Evolutionary conservation across 208 protist species (phyloP), one percentile per base, ranked within the genome.

Genomic region (Trypanosoma lewisi): DNA sequence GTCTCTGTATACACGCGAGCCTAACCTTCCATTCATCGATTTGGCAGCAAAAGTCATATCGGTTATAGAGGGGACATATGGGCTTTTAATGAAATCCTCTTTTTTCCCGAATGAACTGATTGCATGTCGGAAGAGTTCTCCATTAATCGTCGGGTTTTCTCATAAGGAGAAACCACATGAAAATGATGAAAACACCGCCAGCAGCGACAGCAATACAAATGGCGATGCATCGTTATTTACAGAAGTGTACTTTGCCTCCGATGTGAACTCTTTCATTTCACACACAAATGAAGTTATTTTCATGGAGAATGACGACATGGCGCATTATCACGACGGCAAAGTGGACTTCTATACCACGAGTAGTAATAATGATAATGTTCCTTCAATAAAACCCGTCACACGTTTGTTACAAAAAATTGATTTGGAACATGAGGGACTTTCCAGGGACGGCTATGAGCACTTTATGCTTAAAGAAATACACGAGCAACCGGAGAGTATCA

Each of bases 381-480:
- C 14, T 41, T n/a, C 2, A 16, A 31, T 34, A 19, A 39, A 41
- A 12, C 52, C 53, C 9, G 60, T 87, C 19, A 67, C 37, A 28
- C 82, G 89, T 42, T 58, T 69, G 55, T 45, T 96, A 41, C 60
- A 91, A 14, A 70, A 70, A 42, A 65, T 98, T 16, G 87, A 97
- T 57, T 78, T 88, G 28, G 85, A 83, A 66, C 61, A 96, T 25
- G 83, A 94, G 51, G 82, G 83, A 39, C 77, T 98, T 41, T 85
- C 80, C 54, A 97, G 97, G 71, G 95, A 96, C 12, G 73, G 66
- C 37, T 99, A 97, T 74, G 65, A 76, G 9, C 89, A 98, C 77
- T 99, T 98, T 71, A 99, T 99, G 98, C 79, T 97, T 23, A 99
- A 99, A 80, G 97, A 99, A 78, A 98, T 99, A 53, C 84, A 91